Conservation (phyloP, 257 asterid genomes). For the Forsythia viridissima region DNA sequence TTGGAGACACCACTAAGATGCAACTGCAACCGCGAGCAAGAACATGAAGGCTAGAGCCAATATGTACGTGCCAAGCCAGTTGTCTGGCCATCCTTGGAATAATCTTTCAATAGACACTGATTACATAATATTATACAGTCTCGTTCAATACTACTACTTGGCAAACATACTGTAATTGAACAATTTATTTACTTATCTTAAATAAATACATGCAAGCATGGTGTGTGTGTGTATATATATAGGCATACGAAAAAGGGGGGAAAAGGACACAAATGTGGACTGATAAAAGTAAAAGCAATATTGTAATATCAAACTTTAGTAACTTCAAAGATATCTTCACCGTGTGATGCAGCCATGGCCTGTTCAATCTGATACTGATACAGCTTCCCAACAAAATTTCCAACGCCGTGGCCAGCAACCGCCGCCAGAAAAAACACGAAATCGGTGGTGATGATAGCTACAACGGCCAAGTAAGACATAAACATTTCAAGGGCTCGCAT, state of each 20-base stretch:
- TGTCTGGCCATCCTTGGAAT: not conserved
- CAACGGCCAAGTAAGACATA: constrained; percentile 27
- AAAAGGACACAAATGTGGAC: constrained; percentile 2
- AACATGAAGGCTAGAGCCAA: constrained; percentile 53
- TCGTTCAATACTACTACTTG: too few relatives aligned
- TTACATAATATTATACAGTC: too few relatives aligned
- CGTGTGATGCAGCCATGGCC: not conserved
- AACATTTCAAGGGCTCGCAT: constrained; percentile 30
- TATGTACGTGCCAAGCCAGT: constrained; percentile 52
- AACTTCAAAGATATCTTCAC: not conserved
- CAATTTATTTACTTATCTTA: not conserved
- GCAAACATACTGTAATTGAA: not conserved
- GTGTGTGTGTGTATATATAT: not conserved
- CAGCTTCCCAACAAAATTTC: constrained; percentile 41
- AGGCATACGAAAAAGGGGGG: not conserved
- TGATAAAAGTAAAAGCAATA: not conserved
- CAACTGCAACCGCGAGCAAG: constrained; percentile 41
- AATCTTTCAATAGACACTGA: too few relatives aligned
- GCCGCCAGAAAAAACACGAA: constrained; percentile 29
- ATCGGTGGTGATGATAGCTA: constrained; percentile 25
- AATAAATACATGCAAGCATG: not conserved
- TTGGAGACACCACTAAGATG: constrained; percentile 36
- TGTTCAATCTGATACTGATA: constrained; percentile 16
- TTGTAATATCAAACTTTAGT: constrained; percentile 4
- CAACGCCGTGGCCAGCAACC: constrained; percentile 58